Percentiles rank a stretch among this genome's conserved stretches.
These are phyloP conservation scores for Calycina herbarum DNA, from an alignment of 2,329 filamentous ascomycete species.

Conservation along the genomic window DNA sequence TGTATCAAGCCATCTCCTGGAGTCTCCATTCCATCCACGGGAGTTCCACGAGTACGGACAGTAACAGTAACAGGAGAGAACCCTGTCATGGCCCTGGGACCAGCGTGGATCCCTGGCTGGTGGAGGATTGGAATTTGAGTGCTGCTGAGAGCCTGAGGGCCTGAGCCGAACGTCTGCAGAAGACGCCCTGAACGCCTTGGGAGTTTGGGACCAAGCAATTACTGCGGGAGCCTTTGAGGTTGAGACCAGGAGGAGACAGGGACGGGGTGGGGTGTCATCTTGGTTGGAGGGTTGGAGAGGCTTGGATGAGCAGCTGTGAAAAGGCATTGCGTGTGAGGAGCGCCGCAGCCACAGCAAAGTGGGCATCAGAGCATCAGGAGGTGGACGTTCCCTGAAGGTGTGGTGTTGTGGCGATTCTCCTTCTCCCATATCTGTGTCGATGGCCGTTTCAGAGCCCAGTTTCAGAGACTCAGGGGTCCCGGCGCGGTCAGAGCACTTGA, in stretches of 20 bases:
- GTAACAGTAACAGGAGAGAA: neutral
- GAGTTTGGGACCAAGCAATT: neutral
- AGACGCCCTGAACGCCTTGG: neutral
- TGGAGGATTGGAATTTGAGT: neutral
- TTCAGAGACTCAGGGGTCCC: neutral
- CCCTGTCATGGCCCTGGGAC: neutral
- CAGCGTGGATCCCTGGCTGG: too few species aligned
- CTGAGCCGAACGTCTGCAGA: neutral
- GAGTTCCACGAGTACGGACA: neutral
- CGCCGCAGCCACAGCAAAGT: neutral
- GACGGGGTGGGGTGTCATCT: neutral
- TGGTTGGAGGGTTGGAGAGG: neutral
- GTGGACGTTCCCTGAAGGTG: neutral
- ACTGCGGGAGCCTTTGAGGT: neutral
- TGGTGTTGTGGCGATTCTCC: neutral
- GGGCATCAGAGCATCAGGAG: neutral
- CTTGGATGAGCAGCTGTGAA: neutral
- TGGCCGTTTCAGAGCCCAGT: neutral
- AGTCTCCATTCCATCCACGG: neutral
- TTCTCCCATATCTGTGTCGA: neutral
- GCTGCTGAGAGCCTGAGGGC: neutral
- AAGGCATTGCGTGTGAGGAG: slow-evolving; percentile 2
- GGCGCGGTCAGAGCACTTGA: neutral
- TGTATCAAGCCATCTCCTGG: too few species aligned
- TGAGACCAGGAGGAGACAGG: neutral